These are phyloP conservation scores for Xerocomus spinulosus DNA, from an alignment of 768 basidiomycete genomes.

Conservation along the genomic window DNA sequence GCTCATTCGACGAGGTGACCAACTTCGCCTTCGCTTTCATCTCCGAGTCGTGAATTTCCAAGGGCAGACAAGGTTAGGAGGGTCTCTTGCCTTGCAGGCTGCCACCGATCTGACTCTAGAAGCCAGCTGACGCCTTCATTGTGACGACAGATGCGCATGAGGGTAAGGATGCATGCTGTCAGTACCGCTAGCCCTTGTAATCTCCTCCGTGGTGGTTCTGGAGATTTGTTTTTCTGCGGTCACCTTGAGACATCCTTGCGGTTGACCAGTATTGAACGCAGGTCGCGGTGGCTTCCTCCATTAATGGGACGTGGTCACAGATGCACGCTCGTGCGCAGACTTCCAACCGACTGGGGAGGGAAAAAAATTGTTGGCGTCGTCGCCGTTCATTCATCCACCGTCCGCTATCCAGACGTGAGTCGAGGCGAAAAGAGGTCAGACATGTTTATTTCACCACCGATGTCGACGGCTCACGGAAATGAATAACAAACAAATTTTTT, in stretches of 20 bases:
- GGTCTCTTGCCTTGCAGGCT: slow-evolving; percentile 11
- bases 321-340: slow-evolving; percentile 9
- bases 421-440: slow-evolving; percentile 14
- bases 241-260: slow-evolving; percentile 27
- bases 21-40: slow-evolving; percentile 16
- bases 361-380: slow-evolving; percentile 15
- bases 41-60: slow-evolving; percentile 20
- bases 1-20: slow-evolving; percentile 3
- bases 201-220: slow-evolving; percentile 9
- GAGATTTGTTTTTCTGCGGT: slow-evolving; percentile 15
- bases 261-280: slow-evolving; percentile 6
- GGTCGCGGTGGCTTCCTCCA: slow-evolving; percentile 6
- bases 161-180: slow-evolving; percentile 10
- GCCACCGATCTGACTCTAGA: slow-evolving; percentile 17
- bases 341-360: slow-evolving; percentile 1
- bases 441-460: slow-evolving; percentile 21
- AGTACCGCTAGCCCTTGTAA: slow-evolving; percentile 6
- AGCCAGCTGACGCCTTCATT: slow-evolving; percentile 11
- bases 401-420: slow-evolving; percentile 1
- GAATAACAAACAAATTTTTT: slow-evolving; percentile 27
- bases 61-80: slow-evolving; percentile 10
- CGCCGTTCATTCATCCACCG: slow-evolving; percentile 17
- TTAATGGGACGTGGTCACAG: slow-evolving; percentile 23
- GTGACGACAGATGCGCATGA: slow-evolving; percentile 10
- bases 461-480: slow-evolving; percentile 25